phyloP scores from a whole-genome alignment of 2,329 filamentous ascomycete species.

The Oidium heveae region DNA sequence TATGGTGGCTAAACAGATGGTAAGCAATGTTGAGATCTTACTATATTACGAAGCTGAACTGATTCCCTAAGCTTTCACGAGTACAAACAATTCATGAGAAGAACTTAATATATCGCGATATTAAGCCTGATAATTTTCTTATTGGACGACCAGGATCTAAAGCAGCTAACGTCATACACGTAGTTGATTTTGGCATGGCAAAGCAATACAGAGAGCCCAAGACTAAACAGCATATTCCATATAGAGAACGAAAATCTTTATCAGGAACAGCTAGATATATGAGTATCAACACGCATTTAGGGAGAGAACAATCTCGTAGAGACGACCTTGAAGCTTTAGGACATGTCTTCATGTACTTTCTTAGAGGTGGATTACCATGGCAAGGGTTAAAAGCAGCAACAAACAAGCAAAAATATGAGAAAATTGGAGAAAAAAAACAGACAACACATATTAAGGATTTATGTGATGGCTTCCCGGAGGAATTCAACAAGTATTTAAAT shows the following conservation, averaged over 20 bases:
- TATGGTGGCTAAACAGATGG: constrained; percentile 99
- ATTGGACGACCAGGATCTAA: constrained; percentile 84
- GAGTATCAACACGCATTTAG: constrained; percentile 98
- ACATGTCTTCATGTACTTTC: constrained; percentile 52
- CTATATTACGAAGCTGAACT: background rate
- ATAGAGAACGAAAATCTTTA: constrained; percentile 85
- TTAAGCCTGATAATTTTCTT: constrained; percentile 98
- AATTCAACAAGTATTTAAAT: constrained; percentile 92
- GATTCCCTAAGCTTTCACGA: constrained; percentile 41
- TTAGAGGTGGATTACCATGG: constrained; percentile 46
- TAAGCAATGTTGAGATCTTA: constrained; percentile 19
- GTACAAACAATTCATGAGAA: constrained; percentile 93
- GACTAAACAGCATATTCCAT: constrained; percentile 96
- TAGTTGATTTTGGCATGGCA: constrained; percentile 98
- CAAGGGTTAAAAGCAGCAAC: constrained; percentile 49
- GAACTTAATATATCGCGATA: constrained; percentile 96
- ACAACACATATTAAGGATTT: constrained; percentile 92
- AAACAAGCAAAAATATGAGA: constrained; percentile 96
- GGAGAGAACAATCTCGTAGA: constrained; percentile 81
- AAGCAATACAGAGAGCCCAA: constrained; percentile 98
- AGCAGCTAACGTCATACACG: constrained; percentile 86
- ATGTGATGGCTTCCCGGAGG: constrained; percentile 85
- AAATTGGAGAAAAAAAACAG: constrained; percentile 99
- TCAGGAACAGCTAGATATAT: constrained; percentile 95
- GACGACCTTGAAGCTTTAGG: constrained; percentile 81